These are phyloP conservation scores for Xylaria intraflava DNA, from an alignment of 495 filamentous ascomycete species.

Conservation along the genomic window DNA sequence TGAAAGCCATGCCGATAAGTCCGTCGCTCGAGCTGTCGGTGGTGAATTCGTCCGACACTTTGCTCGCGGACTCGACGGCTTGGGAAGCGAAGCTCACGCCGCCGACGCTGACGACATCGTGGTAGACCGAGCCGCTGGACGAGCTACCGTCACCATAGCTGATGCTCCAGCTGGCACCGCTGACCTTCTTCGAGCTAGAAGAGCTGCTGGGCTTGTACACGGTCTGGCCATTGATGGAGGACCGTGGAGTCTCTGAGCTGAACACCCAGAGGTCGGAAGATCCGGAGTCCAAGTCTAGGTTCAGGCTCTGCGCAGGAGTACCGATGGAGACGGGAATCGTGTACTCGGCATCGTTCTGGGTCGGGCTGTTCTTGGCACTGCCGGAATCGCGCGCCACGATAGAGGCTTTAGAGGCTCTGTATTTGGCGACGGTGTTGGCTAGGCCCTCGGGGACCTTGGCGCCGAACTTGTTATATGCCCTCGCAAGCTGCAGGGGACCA, in stretches of 20 bases:
- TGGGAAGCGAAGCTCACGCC: conserved; percentile 53
- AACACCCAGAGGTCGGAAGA: conserved; percentile 59
- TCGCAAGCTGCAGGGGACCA: conserved; percentile 47
- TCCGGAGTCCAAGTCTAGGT: conserved; percentile 66
- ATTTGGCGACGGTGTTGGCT: conserved; percentile 26
- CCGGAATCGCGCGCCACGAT: conserved; percentile 46
- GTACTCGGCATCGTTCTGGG: conserved; percentile 54
- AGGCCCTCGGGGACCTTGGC: conserved; percentile 31
- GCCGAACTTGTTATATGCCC: conserved; percentile 54
- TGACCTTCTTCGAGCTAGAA: conserved; percentile 39
- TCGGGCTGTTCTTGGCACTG: conserved; percentile 48
- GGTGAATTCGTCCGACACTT: conserved; percentile 53
- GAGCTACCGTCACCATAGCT: conserved; percentile 62
- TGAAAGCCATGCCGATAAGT: conserved; percentile 68
- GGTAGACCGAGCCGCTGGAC: conserved; percentile 61
- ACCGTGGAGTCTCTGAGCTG: conserved; percentile 30
- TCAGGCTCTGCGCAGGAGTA: conserved; percentile 44
- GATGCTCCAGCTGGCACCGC: conserved; percentile 56
- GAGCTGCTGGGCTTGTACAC: conserved; percentile 47
- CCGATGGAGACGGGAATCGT: conserved; percentile 59
- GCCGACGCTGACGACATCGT: conserved; percentile 61
- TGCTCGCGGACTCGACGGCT: conserved; percentile 60
- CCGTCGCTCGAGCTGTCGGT: conserved; percentile 57
- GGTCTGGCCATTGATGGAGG: conserved; percentile 45
- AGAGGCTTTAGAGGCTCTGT: conserved; percentile 17